Evolutionary conservation across 345 rosid species (phyloP).

Genomic region (Pistacia vera): DNA sequence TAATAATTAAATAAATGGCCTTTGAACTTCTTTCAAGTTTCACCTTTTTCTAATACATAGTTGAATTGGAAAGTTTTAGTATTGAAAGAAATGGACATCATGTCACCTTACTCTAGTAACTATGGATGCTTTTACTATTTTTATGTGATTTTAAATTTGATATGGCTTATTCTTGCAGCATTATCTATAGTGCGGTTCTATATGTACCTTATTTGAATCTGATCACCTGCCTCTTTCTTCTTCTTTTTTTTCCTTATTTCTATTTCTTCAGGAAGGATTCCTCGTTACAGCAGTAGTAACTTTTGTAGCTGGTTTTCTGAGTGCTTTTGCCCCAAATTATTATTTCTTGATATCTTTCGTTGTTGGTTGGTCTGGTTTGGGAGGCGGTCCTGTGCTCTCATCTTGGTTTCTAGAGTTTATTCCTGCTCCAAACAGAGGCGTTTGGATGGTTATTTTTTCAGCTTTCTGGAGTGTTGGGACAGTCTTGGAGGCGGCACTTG

Average conservation of each 20-base stretch:
- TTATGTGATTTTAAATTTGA: background rate
- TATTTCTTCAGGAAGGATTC: constrained; percentile 71
- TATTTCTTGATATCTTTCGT: constrained; percentile 54
- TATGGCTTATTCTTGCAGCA: background rate
- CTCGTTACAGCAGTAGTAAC: constrained; percentile 78
- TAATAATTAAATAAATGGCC: background rate
- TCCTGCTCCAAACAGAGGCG: constrained; percentile 87
- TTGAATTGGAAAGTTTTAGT: background rate
- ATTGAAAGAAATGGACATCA: background rate
- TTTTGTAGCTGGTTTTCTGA: constrained; percentile 73
- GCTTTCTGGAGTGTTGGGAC: constrained; percentile 90
- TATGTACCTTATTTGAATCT: background rate
- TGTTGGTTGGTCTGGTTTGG: constrained; percentile 89
- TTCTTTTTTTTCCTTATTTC: constrained; percentile 10
- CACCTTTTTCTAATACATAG: background rate
- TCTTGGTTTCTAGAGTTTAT: constrained; percentile 94
- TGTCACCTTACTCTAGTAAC: background rate
- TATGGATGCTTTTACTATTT: background rate
- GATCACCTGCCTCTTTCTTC: background rate
- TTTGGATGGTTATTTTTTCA: constrained; percentile 91
- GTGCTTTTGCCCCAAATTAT: constrained; percentile 79
- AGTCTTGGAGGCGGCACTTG: constrained; percentile 75
- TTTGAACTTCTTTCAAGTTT: background rate
- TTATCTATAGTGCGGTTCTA: background rate
- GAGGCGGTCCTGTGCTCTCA: constrained; percentile 90